Percentiles rank a stretch among this genome's conserved stretches.
Conservation (phyloP, 2,329 filamentous ascomycete species). For the Teratosphaeria gauchensis region DNA sequence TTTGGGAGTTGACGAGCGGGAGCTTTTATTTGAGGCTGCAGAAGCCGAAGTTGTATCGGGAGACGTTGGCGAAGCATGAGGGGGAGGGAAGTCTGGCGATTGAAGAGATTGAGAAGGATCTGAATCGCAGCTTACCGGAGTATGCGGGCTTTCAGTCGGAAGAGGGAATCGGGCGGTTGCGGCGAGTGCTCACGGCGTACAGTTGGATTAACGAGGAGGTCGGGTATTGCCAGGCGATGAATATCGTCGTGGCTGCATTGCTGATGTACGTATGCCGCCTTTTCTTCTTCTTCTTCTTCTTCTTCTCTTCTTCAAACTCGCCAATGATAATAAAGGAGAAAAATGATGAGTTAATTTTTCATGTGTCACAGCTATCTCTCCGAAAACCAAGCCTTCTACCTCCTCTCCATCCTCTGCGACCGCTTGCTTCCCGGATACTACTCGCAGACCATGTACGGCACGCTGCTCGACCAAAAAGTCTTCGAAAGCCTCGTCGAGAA, state of each 20-base stretch:
- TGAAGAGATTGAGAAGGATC: slow-evolving; percentile 96
- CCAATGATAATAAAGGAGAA: neutral
- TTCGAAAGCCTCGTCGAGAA: slow-evolving; percentile 98
- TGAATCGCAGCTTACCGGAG: slow-evolving; percentile 91
- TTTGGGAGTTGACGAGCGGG: slow-evolving; percentile 91
- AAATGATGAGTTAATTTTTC: neutral
- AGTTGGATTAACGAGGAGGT: slow-evolving; percentile 95
- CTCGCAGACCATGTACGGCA: slow-evolving; percentile 98
- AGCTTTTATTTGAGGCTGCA: slow-evolving; percentile 82
- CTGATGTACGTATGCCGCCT: slow-evolving; percentile 55
- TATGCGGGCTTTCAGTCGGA: slow-evolving; percentile 96
- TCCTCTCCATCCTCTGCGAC: slow-evolving; percentile 85
- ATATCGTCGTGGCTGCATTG: slow-evolving; percentile 95
- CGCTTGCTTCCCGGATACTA: slow-evolving; percentile 93
- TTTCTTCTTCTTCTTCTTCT: neutral
- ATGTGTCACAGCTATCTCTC: slow-evolving; percentile 66
- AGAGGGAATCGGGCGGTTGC: slow-evolving; percentile 81
- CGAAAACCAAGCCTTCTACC: slow-evolving; percentile 88
- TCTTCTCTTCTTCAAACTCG: too few species aligned
- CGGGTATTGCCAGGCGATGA: slow-evolving; percentile 99
- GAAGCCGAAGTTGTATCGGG: slow-evolving; percentile 70
- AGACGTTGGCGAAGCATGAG: slow-evolving; percentile 74
- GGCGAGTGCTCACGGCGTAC: slow-evolving; percentile 89
- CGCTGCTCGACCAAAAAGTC: slow-evolving; percentile 88
- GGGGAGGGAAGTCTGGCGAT: slow-evolving; percentile 89